Percentiles rank a stretch among this genome's conserved stretches.
These are phyloP conservation scores for Phytophthora lateralis DNA, from an alignment of 352 stramenopile genomes.

Conservation along the genomic window DNA sequence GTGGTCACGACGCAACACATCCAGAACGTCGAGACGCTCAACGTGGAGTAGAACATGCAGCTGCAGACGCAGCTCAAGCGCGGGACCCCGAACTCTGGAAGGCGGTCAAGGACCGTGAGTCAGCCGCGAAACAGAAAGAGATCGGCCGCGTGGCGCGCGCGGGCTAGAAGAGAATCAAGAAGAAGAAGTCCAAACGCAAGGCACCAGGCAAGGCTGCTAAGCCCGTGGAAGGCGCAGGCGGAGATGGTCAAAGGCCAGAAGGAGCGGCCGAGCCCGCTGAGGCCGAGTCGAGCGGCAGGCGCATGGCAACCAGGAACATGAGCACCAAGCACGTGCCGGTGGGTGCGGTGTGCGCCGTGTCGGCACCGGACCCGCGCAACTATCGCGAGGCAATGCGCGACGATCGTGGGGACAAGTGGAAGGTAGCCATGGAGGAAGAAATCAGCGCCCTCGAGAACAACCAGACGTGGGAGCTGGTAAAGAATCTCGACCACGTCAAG, in stretches of 20 bases:
- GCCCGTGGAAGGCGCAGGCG: too few species aligned
- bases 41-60: neutral
- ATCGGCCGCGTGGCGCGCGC: too few species aligned
- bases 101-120: too few species aligned
- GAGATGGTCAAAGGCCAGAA: too few species aligned
- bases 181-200: too few species aligned
- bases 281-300: too few species aligned
- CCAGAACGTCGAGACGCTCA: neutral
- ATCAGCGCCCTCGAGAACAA: conserved; percentile 13
- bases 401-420: neutral
- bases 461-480: neutral
- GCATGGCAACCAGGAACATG: neutral
- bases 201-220: too few species aligned
- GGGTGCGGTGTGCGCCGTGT: neutral
- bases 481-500: neutral
- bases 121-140: too few species aligned
- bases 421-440: neutral
- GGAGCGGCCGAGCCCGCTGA: too few species aligned
- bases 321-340: neutral
- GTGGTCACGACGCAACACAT: neutral
- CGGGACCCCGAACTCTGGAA: too few species aligned
- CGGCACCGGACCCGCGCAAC: conserved; percentile 3
- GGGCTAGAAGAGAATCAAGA: too few species aligned
- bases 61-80: neutral
- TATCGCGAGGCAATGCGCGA: conserved; percentile 11